A percentile compares a stretch with the other conserved stretches of the same genome.
phyloP scores from a whole-genome alignment of 192 early-diverging fungal genomes.

The Backusella australiensis region DNA sequence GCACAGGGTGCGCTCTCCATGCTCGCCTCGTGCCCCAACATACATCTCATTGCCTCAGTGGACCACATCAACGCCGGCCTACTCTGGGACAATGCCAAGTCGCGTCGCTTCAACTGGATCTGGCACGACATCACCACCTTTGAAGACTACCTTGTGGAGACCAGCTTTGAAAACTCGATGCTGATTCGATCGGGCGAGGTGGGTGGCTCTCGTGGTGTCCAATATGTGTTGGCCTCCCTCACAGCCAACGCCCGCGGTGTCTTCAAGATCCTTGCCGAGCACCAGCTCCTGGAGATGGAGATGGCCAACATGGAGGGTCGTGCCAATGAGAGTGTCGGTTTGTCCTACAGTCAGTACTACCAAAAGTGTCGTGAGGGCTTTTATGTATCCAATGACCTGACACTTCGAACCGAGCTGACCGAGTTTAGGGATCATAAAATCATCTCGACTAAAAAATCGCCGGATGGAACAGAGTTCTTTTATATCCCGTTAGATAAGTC shows the following conservation, averaged over 20 bases:
- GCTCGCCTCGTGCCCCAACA: conserved; percentile 61
- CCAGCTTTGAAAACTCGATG: conserved; percentile 77
- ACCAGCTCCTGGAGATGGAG: conserved; percentile 60
- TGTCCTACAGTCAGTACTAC: conserved; percentile 71
- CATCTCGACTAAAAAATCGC: conserved; percentile 59
- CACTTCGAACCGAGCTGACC: conserved; percentile 86
- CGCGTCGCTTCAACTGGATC: conserved; percentile 73
- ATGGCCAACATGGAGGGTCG: conserved; percentile 30
- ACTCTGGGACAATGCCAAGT: conserved; percentile 79
- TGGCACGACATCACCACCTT: conserved; percentile 95
- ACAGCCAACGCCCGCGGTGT: conserved; percentile 83
- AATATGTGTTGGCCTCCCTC: conserved; percentile 79
- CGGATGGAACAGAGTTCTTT: conserved; percentile 68
- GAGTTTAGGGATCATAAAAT: conserved; percentile 94
- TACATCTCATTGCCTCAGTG: conserved; percentile 80
- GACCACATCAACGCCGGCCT: conserved; percentile 92
- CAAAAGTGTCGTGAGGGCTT: conserved; percentile 78
- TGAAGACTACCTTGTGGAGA: conserved; percentile 77
- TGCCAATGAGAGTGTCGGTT: conserved; percentile 40
- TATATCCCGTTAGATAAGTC: conserved; percentile 69
- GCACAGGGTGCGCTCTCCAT: conserved; percentile 63
- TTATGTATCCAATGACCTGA: conserved; percentile 76
- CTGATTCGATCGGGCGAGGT: conserved; percentile 51
- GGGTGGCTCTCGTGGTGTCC: conserved; percentile 64
- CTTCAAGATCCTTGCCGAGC: conserved; percentile 83